Base-by-base conservation (phyloP, 2,329 filamentous ascomycete species). In the Metarhizium guizhouense region DNA sequence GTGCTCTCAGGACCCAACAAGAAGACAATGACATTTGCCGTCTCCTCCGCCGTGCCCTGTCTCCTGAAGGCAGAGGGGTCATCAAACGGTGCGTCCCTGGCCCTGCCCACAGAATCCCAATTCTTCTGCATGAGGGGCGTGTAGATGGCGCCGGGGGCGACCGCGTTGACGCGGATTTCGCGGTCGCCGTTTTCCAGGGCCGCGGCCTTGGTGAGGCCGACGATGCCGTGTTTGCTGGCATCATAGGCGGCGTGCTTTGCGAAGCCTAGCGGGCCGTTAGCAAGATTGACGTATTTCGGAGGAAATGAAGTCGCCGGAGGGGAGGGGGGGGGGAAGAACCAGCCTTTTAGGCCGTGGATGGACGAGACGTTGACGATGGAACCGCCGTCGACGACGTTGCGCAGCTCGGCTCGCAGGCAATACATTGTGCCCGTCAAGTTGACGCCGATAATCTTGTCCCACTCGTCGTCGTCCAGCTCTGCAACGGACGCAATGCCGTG, bases 331-430 rank as follows among this genome's bases (percentile, higher is more conserved):
- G 32, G 32, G 32, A 34, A 18, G 8, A 48, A 14, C 53, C 54
- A 63, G 61, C 68, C 66, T 25, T 71, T 65, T 10, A 68, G 60
- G 40, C 79, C 79, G 42, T 78, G 73, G 49, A 82, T 76, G 42
- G 75, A 80, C n/a, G 75, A 72, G 32, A 78, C 71, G 63, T 81
- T 83, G 56, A 84, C 81, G 62, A 84, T 82, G 59, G 79, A 80
- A 1, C 79, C 79, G 1, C 76, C 74, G n/a, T 75, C 68, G 2
- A 70, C 70, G 51, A 82, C 73, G 45, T 72, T 71, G 42, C 64
- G 64, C 47, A 76, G 67, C 63, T 74, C 63, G 8, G 74, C 73
- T 40, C 75, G 69, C 59, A 78, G 58, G 59, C 75, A 77, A 62
- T 77, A 76, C 74, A 78, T 77, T 47, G 70, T 72, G 2, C 76